Percentiles rank a stretch among this genome's conserved stretches.
Conservation (phyloP, 345 rosid species). For the Luvunga scandens region DNA sequence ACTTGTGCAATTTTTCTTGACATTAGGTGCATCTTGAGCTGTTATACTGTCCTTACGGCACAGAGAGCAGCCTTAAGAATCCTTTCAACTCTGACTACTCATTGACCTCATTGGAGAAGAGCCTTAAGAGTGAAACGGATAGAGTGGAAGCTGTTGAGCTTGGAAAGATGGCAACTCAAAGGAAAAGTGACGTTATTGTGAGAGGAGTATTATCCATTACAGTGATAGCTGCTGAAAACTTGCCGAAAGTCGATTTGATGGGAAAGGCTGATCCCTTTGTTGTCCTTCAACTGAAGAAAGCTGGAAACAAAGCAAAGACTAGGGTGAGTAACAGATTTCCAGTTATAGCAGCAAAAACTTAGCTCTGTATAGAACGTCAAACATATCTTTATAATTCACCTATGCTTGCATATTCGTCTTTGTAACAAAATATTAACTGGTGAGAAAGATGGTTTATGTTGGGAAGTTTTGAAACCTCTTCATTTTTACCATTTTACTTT, state of each 20-base stretch:
- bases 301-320: conserved; percentile 61
- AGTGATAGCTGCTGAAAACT: conserved; percentile 67
- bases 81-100: conserved; percentile 49
- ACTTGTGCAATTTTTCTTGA: conserved; percentile 6
- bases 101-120: conserved; percentile 77
- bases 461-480: neutral
- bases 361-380: neutral
- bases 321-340: conserved; percentile 44
- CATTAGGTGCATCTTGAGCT: conserved; percentile 84
- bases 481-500: neutral
- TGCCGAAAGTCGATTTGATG: conserved; percentile 70
- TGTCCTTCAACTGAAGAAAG: conserved; percentile 69
- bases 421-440: neutral
- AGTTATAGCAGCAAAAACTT: neutral
- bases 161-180: conserved; percentile 20
- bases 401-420: neutral
- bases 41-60: conserved; percentile 63
- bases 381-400: neutral
- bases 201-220: conserved; percentile 84
- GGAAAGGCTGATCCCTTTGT: conserved; percentile 89
- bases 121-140: conserved; percentile 41
- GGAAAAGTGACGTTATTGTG: conserved; percentile 58
- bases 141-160: conserved; percentile 28
- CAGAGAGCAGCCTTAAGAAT: conserved; percentile 50
- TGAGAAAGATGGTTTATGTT: neutral